Evolutionary conservation across 371 early-diverging fungal species (phyloP).

Genomic region (Lichtheimia ramosa): DNA sequence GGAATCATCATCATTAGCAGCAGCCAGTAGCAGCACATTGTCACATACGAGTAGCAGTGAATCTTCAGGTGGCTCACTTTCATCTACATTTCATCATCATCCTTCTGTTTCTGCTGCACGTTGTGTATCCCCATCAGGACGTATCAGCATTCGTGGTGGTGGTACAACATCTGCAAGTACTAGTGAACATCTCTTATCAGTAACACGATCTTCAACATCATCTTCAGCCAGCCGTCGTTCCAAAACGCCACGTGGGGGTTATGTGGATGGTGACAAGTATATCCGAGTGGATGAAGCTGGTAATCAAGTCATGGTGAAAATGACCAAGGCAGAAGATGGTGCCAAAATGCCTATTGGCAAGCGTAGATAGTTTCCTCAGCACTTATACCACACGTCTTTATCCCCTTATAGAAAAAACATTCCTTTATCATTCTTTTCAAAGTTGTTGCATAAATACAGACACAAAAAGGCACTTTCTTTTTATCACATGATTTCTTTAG

Average conservation of each 20-base stretch:
- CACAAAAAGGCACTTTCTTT: too few relatives aligned
- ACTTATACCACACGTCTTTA: too few relatives aligned
- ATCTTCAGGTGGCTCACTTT: slow-evolving; percentile 13
- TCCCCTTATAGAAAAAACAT: too few relatives aligned
- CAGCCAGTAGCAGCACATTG: not conserved
- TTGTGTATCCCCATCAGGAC: slow-evolving; percentile 40
- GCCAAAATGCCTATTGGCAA: slow-evolving; percentile 11
- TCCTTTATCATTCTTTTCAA: too few relatives aligned
- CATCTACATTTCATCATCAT: slow-evolving; percentile 8
- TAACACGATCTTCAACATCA: not conserved
- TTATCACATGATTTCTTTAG: too few relatives aligned
- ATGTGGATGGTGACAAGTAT: slow-evolving; percentile 41
- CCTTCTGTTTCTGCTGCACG: slow-evolving; percentile 14
- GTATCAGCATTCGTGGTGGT: slow-evolving; percentile 40
- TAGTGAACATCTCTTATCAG: slow-evolving; percentile 3
- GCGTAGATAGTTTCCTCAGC: not conserved
- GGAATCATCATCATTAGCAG: too few relatives aligned
- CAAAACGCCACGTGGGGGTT: slow-evolving; percentile 23
- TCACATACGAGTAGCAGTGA: slow-evolving; percentile 14
- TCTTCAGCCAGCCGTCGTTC: slow-evolving; percentile 8
- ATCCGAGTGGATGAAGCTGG: slow-evolving; percentile 46
- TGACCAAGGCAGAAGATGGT: slow-evolving; percentile 43
- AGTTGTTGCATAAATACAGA: too few relatives aligned
- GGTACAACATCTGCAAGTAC: slow-evolving; percentile 2
- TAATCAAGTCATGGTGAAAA: slow-evolving; percentile 40